Evolutionary conservation across 176 grass and related monocot genomes (phyloP), one percentile per base, ranked within the genome.

Genomic region (Chloris gayana): DNA sequence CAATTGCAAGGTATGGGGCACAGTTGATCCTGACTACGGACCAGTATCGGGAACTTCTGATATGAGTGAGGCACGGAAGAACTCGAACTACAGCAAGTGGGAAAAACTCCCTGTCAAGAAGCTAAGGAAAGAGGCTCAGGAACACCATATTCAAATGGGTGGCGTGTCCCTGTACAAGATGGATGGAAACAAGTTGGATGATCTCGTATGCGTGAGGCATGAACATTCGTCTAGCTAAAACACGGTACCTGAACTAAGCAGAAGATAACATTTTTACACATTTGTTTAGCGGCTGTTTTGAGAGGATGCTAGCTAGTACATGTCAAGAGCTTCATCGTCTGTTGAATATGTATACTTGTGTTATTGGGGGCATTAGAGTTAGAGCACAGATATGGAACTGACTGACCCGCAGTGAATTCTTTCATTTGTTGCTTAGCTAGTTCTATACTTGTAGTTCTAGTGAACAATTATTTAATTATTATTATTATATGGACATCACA

Each of bases 181-280:
- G 92, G 96, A 99, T 9, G 96, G 96, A 53, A 99, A 99, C 89
- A 95, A 89, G 80, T 67, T 93, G 27, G 96, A 99, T 34, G 96
- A 99, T 85, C 88, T 99, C 70, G 96, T 95, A 27, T 99, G 96
- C 26, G 96, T 99, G 65, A 93, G 69, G 33, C 96, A 99, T 60
- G 39, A 85, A 1, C 81, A 3, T 73, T 89, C 92, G 56, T 85
- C 89, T 35, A 87, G 75, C 57, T 91, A 64, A 79, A 57, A 30
- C 10, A 37, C 0, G 4, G 19, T 6, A 0, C 30, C 14, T 64
- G 38, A 64, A 22, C 69, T 25, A 13, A 37, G 71, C 64, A 59
- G 10, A 63, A 77, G 25, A 72, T 72, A 35, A 34, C 46, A 32
- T 65, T 18, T 68, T 74, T 27, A 64, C 69, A 39, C 46, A 56